Evolutionary conservation across 2,329 filamentous ascomycete genomes (phyloP).

Genomic region (Colletotrichum horii): DNA sequence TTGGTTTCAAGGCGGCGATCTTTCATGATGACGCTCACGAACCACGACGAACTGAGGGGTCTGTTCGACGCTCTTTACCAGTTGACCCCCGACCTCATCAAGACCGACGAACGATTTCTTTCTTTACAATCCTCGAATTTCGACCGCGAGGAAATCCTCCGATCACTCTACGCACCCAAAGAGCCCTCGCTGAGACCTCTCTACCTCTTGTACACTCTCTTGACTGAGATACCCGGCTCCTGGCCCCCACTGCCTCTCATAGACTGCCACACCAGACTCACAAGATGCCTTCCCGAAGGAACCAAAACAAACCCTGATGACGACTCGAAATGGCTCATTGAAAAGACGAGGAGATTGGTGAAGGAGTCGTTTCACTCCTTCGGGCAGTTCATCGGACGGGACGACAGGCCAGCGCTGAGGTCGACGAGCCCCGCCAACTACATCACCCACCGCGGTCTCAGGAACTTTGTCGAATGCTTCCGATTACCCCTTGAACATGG

Average conservation of each 20-base stretch:
- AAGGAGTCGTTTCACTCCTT: slow-evolving; percentile 41
- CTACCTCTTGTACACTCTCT: slow-evolving; percentile 27
- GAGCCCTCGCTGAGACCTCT: slow-evolving; percentile 28
- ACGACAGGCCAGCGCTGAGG: slow-evolving; percentile 32
- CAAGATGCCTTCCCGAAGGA: slow-evolving; percentile 40
- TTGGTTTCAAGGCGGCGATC: neutral
- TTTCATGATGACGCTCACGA: neutral
- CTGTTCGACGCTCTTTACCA: neutral
- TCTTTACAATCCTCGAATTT: neutral
- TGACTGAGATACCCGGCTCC: slow-evolving; percentile 28
- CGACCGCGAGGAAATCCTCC: slow-evolving; percentile 20
- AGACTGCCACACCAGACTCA: slow-evolving; percentile 38
- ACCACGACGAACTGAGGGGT: neutral
- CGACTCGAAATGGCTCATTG: slow-evolving; percentile 20
- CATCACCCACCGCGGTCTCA: slow-evolving; percentile 37
- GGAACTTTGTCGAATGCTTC: slow-evolving; percentile 37
- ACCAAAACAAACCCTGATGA: slow-evolving; percentile 31
- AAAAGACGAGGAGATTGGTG: slow-evolving; percentile 26
- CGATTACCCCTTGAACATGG: slow-evolving; percentile 27
- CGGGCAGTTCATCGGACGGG: slow-evolving; percentile 36
- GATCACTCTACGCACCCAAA: slow-evolving; percentile 24
- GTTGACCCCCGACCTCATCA: neutral
- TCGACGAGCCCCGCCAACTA: slow-evolving; percentile 25
- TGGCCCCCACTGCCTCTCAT: slow-evolving; percentile 34
- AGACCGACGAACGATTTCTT: neutral